These are phyloP conservation scores for Infundibulicybe gibba DNA, from an alignment of 768 basidiomycete species.

Conservation along the genomic window DNA sequence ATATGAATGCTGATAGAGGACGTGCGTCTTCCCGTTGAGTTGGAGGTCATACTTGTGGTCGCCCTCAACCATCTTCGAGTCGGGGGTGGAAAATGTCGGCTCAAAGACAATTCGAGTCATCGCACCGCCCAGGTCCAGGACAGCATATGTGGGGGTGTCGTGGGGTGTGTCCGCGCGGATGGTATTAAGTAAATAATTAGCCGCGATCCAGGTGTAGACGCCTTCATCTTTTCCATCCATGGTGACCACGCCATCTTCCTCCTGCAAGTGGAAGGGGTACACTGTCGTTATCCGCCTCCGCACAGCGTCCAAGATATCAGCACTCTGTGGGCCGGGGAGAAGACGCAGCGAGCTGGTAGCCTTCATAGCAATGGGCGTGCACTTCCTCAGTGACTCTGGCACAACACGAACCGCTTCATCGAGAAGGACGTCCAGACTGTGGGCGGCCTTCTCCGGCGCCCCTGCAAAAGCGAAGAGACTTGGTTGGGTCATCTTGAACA, in stretches of 20 bases:
- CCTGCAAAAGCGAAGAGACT: constrained; percentile 69
- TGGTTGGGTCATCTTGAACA: constrained; percentile 78
- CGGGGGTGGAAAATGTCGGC: constrained; percentile 54
- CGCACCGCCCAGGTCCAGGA: constrained; percentile 94
- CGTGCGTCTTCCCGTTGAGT: constrained; percentile 68
- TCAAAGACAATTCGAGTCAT: constrained; percentile 98
- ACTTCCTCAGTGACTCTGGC: constrained; percentile 60
- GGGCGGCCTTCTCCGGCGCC: constrained; percentile 67
- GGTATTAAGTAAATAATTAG: constrained; percentile 84
- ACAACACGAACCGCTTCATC: constrained; percentile 79
- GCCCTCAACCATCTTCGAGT: constrained; percentile 56
- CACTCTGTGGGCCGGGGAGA: constrained; percentile 57
- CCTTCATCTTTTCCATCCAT: constrained; percentile 98
- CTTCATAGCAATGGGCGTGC: constrained; percentile 89
- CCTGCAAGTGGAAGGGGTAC: constrained; percentile 62
- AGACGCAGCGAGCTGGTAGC: constrained; percentile 86
- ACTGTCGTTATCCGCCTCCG: constrained; percentile 45
- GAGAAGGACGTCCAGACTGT: constrained; percentile 73
- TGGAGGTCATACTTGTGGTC: constrained; percentile 88
- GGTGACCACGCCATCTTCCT: constrained; percentile 68
- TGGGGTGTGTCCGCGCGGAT: constrained; percentile 52
- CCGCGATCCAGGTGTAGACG: constrained; percentile 98
- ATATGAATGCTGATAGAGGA: constrained; percentile 96
- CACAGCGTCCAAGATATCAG: constrained; percentile 76
- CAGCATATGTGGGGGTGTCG: constrained; percentile 66